These are phyloP conservation scores for Rhodamnia rubescens DNA, from an alignment of 345 rosid genomes.

Conservation along the genomic window DNA sequence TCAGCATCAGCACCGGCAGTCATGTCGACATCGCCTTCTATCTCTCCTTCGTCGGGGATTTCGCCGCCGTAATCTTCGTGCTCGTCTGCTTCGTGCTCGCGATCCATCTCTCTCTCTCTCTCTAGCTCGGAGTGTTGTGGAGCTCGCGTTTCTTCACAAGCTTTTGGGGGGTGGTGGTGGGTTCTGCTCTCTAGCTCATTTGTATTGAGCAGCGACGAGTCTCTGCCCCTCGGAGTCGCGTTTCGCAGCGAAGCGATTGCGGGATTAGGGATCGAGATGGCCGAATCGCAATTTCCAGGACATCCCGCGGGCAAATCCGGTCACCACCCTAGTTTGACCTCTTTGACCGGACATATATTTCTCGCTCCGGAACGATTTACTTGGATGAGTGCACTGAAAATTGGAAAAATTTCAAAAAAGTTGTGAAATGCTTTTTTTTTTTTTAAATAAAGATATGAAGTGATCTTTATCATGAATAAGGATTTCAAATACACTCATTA, in stretches of 20 bases:
- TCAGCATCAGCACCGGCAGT: background rate
- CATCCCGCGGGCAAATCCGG: background rate
- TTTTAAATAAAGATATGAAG: too few species aligned
- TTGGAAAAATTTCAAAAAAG: too few species aligned
- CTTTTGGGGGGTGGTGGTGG: background rate
- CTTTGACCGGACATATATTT: background rate
- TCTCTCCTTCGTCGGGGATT: slow-evolving; percentile 7
- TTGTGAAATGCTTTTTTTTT: too few species aligned
- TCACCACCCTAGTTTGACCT: background rate
- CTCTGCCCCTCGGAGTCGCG: too few species aligned
- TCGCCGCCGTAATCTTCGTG: slow-evolving; percentile 15
- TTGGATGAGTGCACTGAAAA: too few species aligned
- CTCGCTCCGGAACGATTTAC: background rate
- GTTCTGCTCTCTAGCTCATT: background rate
- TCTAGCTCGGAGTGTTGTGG: background rate
- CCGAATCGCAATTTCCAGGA: background rate
- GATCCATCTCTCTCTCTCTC: background rate
- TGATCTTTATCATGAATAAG: too few species aligned
- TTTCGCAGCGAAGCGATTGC: background rate
- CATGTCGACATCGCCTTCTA: slow-evolving; percentile 8
- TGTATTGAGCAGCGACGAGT: background rate
- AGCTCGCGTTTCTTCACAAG: background rate
- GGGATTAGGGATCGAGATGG: slow-evolving; percentile 1
- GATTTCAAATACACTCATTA: too few species aligned
- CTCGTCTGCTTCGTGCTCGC: slow-evolving; percentile 39